These are phyloP conservation scores for Stereocaulon alpinum DNA, from an alignment of 495 filamentous ascomycete genomes.

Conservation along the genomic window DNA sequence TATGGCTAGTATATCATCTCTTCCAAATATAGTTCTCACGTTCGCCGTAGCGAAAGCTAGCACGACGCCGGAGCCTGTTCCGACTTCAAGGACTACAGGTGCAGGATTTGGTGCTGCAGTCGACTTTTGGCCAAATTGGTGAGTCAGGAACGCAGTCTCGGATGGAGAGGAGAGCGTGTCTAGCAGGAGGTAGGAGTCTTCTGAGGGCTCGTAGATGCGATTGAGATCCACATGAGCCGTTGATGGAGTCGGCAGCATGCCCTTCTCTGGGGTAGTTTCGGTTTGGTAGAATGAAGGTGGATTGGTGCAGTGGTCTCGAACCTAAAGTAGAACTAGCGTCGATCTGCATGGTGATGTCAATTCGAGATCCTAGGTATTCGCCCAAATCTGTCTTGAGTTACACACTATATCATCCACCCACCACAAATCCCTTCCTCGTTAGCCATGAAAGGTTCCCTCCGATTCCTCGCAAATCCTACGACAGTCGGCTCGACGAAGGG, in stretches of 20 bases:
- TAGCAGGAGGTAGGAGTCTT: conserved; percentile 90
- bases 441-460: conserved; percentile 30
- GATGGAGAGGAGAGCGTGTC: conserved; percentile 72
- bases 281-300: background rate
- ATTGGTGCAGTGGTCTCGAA: background rate
- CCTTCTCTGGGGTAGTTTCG: background rate
- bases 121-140: conserved; percentile 39
- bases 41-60: conserved; percentile 77
- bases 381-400: background rate
- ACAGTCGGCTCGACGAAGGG: conserved; percentile 39
- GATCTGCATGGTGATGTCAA: conserved; percentile 14
- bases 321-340: background rate
- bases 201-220: conserved; percentile 83
- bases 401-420: conserved; percentile 16
- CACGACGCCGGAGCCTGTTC: conserved; percentile 83
- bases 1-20: conserved; percentile 54
- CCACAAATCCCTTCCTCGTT: background rate
- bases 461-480: conserved; percentile 38
- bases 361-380: background rate
- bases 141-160: conserved; percentile 61
- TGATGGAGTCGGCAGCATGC: conserved; percentile 84
- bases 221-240: conserved; percentile 82
- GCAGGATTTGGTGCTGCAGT: conserved; percentile 20
- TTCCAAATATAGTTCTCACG: conserved; percentile 59
- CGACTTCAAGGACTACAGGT: conserved; percentile 77